A percentile compares a stretch with the other conserved stretches of the same genome.
Conservation (phyloP, 1,284 basidiomycete genomes). For the Inonotus obliquus region DNA sequence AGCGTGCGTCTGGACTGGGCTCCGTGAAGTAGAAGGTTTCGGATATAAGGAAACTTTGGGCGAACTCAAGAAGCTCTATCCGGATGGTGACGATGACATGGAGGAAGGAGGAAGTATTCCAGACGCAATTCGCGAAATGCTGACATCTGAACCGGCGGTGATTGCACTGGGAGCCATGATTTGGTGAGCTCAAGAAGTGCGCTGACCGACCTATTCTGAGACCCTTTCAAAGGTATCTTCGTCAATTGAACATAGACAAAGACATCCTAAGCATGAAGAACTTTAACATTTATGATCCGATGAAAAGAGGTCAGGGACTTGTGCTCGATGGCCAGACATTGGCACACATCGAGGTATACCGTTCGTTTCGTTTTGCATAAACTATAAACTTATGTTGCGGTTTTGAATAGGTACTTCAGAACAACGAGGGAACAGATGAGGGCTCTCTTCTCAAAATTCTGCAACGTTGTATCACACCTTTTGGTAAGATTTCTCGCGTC, state of each 20-base stretch:
- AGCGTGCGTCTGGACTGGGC: slow-evolving; percentile 82
- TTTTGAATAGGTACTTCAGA: slow-evolving; percentile 64
- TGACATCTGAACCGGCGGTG: slow-evolving; percentile 61
- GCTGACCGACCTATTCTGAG: background rate
- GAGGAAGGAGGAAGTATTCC: slow-evolving; percentile 58
- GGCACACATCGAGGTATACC: slow-evolving; percentile 80
- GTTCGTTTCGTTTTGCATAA: background rate
- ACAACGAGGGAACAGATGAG: slow-evolving; percentile 88
- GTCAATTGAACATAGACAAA: slow-evolving; percentile 90
- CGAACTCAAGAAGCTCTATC: slow-evolving; percentile 70
- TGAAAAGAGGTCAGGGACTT: slow-evolving; percentile 79
- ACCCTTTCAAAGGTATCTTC: slow-evolving; percentile 62
- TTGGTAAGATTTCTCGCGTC: slow-evolving; percentile 48
- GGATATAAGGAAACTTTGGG: slow-evolving; percentile 66
- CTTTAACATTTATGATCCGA: slow-evolving; percentile 95
- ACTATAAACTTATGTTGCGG: background rate
- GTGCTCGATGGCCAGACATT: slow-evolving; percentile 91
- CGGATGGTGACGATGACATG: slow-evolving; percentile 43
- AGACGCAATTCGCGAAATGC: slow-evolving; percentile 69
- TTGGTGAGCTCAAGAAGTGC: slow-evolving; percentile 46
- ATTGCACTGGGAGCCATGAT: slow-evolving; percentile 87
- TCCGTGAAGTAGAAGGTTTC: slow-evolving; percentile 81
- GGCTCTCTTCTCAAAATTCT: slow-evolving; percentile 83
- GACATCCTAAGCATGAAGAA: slow-evolving; percentile 91
- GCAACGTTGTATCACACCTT: slow-evolving; percentile 84